A percentile compares a stretch with the other conserved stretches of the same genome.
These are phyloP conservation scores for Grifola frondosa DNA, from an alignment of 1,284 basidiomycete genomes.

Conservation along the genomic window DNA sequence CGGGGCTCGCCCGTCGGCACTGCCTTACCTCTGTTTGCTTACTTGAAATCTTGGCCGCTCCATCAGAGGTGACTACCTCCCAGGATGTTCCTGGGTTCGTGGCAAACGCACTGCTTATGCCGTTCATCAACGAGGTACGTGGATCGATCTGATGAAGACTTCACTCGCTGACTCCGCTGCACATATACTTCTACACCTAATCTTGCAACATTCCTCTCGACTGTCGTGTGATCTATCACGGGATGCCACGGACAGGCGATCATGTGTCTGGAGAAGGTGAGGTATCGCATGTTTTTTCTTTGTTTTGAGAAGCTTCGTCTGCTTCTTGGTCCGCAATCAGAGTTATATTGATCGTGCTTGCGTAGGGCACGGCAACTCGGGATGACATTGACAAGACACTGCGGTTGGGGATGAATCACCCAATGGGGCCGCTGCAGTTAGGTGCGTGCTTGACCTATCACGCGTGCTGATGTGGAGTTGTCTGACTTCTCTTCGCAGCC, in stretches of 20 bases:
- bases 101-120: conserved; percentile 86
- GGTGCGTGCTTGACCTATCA: conserved; percentile 45
- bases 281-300: conserved; percentile 6
- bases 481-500: conserved; percentile 40
- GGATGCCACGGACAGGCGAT: conserved; percentile 82
- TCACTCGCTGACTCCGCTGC: too few relatives aligned
- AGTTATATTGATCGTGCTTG: conserved; percentile 3
- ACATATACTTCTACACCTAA: too few relatives aligned
- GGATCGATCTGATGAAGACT: conserved; percentile 4
- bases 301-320: too few relatives aligned
- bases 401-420: conserved; percentile 92
- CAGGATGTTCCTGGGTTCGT: conserved; percentile 92
- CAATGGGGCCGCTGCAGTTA: conserved; percentile 89
- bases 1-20: not conserved
- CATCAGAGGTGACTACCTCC: conserved; percentile 80
- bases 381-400: conserved; percentile 97
- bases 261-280: conserved; percentile 85
- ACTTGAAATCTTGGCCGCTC: not conserved
- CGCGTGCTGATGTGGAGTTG: not conserved
- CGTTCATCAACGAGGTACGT: conserved; percentile 83
- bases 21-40: conserved; percentile 1
- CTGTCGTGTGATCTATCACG: not conserved
- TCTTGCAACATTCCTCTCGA: too few relatives aligned
- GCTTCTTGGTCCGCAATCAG: not conserved
- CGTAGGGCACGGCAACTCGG: conserved; percentile 80